phyloP scores from a whole-genome alignment of 148 eudicot genomes.

The Arctostaphylos glauca region DNA sequence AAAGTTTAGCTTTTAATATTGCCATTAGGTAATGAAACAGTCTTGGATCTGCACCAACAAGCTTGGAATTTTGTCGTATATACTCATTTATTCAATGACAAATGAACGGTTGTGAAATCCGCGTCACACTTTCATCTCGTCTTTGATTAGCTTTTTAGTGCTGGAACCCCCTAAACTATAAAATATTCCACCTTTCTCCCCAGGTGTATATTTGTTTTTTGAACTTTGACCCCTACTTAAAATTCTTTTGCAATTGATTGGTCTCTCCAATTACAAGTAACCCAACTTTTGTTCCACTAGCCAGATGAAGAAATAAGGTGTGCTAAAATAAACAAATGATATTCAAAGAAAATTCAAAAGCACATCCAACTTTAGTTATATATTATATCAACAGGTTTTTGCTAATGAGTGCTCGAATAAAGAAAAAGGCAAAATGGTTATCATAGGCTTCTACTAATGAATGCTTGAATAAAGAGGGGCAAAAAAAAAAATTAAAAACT shows the following conservation, averaged over 20 bases:
- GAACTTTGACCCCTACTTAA: not conserved
- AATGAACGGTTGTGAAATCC: constrained; percentile 24
- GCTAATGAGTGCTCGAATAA: no score
- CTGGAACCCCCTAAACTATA: not conserved
- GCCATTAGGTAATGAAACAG: not conserved
- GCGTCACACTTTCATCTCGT: constrained; percentile 18
- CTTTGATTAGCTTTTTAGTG: not conserved
- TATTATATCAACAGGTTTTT: no score
- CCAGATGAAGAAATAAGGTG: not conserved
- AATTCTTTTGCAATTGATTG: not conserved
- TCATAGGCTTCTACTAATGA: no score
- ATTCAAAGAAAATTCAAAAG: not conserved
- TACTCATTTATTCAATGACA: constrained; percentile 9
- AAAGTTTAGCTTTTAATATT: not conserved
- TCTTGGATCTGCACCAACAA: constrained; percentile 27
- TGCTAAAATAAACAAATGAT: not conserved
- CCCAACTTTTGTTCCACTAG: not conserved
- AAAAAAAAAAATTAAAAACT: no score
- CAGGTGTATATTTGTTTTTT: constrained; percentile 7
- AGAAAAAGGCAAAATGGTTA: no score
- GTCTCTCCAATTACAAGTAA: not conserved
- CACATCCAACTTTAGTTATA: no score
- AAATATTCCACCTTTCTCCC: not conserved
- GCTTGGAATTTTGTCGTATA: constrained; percentile 26
- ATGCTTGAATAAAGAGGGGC: no score